These are phyloP conservation scores for Mucor lusitanicus DNA, from an alignment of 371 early-diverging fungal species.

Conservation along the genomic window DNA sequence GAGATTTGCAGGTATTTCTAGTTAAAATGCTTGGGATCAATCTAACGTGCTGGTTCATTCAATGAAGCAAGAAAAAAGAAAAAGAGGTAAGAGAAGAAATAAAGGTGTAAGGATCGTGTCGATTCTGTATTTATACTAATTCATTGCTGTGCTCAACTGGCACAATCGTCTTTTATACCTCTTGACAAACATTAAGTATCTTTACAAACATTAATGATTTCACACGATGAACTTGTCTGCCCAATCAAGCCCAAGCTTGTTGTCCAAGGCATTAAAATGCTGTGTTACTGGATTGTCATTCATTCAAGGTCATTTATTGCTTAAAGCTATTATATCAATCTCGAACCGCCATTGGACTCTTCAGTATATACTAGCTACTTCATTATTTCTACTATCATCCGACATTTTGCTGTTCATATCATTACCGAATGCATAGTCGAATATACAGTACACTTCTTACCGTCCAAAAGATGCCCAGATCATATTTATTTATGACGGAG, in stretches of 20 bases:
- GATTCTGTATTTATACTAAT: conserved; percentile 1
- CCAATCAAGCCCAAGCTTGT: neutral
- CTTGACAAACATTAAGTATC: conserved; percentile 5
- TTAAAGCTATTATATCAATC: too few relatives aligned
- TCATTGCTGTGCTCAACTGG: neutral
- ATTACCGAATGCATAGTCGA: too few relatives aligned
- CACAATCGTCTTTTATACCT: neutral
- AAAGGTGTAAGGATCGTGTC: neutral
- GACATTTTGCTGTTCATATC: too few relatives aligned
- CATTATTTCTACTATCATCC: too few relatives aligned
- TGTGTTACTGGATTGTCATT: neutral
- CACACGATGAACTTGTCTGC: neutral
- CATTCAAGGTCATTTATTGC: too few relatives aligned
- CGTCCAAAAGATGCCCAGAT: too few relatives aligned
- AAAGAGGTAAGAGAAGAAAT: neutral
- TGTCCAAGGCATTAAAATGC: neutral
- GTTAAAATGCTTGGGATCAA: neutral
- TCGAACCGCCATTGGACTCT: too few relatives aligned
- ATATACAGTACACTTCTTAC: too few relatives aligned
- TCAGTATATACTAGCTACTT: too few relatives aligned
- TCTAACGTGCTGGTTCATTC: conserved; percentile 3
- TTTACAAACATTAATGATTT: neutral
- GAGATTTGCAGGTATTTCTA: neutral
- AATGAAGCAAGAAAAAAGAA: neutral
- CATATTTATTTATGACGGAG: too few relatives aligned